Conservation (phyloP, 1,139 yeast species). For the Candida gigantensis region DNA sequence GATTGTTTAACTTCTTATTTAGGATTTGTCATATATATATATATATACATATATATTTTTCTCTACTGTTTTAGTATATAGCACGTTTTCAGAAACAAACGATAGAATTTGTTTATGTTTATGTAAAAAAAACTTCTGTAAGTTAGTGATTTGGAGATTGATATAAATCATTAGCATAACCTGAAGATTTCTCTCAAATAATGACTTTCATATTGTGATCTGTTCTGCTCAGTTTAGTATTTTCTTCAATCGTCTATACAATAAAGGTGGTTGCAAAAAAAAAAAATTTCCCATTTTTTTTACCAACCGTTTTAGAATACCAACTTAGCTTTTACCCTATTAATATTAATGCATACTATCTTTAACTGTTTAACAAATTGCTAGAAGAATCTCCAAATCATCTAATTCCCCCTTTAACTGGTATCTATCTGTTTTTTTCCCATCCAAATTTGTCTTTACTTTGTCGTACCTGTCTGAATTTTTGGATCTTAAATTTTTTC, state of each 20-base stretch:
- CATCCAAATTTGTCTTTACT: neutral
- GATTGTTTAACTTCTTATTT: slow-evolving; percentile 2
- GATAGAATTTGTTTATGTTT: neutral
- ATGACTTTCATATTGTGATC: no score
- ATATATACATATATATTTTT: slow-evolving; percentile 4
- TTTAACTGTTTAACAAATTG: neutral
- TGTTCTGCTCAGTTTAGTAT: no score
- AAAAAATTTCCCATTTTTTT: no score
- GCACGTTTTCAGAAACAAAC: slow-evolving; percentile 1
- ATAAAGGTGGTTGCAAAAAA: neutral
- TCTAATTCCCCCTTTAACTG: neutral
- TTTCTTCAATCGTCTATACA: no score
- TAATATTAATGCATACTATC: neutral
- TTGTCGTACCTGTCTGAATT: neutral
- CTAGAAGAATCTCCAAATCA: neutral
- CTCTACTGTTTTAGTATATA: slow-evolving; percentile 8
- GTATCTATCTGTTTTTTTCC: no score
- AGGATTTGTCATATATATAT: slow-evolving; percentile 6
- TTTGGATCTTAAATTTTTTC: neutral
- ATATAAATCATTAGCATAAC: no score
- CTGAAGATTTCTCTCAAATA: no score
- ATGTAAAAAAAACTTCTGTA: neutral
- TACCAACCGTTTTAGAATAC: no score
- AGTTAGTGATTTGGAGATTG: no score
- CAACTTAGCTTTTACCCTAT: no score